Evolutionary conservation across 768 basidiomycete species (phyloP), one percentile per base, ranked within the genome.

Genomic region (Erythrobasidium yunnanense): DNA sequence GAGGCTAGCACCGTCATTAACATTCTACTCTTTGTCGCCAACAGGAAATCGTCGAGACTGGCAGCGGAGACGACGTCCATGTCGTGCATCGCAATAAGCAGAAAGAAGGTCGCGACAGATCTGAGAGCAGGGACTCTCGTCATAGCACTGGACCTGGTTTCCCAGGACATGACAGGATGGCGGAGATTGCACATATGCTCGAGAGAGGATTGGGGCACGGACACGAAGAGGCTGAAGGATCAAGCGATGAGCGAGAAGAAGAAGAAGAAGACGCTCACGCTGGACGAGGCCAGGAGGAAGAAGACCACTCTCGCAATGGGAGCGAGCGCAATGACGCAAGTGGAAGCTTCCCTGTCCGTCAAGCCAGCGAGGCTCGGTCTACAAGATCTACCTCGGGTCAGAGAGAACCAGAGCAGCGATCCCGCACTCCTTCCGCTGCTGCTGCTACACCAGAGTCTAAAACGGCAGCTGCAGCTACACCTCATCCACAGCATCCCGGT

Each of bases 161-260:
- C 60, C 60, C 60, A 13, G 60, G 60, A 2, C 47, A n/a, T n/a
- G n/a, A 50, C 32, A 29, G 60, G 20, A 49, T 63, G 23, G 4
- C 17, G 17, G 60, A 63, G 30, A 63, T 63, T 32, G 46, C 46
- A 27, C n/a, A n/a, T 17, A 63, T 63, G 60, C 45, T 63, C 18
- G 56, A n/a, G 17, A 27, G 49, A 2, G 60, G 60, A 63, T 29
- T 30, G 32, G 60, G 32, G 8, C 42, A 2, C 30, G 20, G 22
- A n/a, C 30, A 47, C 23, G 46, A 50, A 17, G 20, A 23, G 23
- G 27, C 46, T 23, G 57, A 63, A 6, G n/a, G 17, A 23, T 25
- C 56, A 4, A 46, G 45, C 29, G 46, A 35, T 18, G 56, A 58
- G 5, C 23, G 7, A 18, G 38, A 6, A 30, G 5, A 23, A 35